These are phyloP conservation scores for Picochlorum sp. DNA, from an alignment of 139 green algal species.

Conservation along the genomic window DNA sequence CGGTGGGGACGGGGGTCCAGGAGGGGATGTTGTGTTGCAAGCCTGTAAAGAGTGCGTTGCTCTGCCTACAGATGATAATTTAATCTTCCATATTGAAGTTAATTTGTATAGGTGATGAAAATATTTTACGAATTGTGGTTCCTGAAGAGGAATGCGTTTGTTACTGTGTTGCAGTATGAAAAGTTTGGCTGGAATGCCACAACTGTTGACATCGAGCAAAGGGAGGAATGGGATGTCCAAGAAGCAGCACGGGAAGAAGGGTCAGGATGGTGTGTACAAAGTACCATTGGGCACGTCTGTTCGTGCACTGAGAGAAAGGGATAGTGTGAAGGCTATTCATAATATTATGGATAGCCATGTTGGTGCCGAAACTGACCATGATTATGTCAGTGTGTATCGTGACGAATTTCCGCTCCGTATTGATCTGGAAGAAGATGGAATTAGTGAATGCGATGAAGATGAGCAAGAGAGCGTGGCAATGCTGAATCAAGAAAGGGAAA, in stretches of 20 bases:
- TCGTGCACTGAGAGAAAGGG: not conserved
- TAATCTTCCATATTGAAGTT: not conserved
- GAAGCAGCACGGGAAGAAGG: constrained; percentile 10
- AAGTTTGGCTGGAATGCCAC: constrained; percentile 20
- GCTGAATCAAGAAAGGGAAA: not conserved
- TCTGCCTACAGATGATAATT: not conserved
- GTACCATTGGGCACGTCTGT: constrained; percentile 22
- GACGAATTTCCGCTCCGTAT: too few species aligned
- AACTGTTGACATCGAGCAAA: constrained; percentile 6
- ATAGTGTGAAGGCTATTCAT: too few species aligned
- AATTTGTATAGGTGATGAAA: not conserved
- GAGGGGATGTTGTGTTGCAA: constrained; percentile 27
- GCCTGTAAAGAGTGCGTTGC: constrained; percentile 18
- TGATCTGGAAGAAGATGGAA: not conserved
- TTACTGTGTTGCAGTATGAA: constrained; percentile 24
- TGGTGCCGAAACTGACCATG: too few species aligned
- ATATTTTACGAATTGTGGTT: too few species aligned
- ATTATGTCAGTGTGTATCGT: too few species aligned
- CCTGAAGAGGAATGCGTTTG: not conserved
- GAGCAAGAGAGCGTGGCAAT: not conserved
- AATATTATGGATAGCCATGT: too few species aligned
- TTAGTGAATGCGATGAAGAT: not conserved
- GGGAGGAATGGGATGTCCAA: constrained; percentile 15
- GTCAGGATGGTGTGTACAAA: constrained; percentile 1
- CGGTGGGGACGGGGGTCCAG: constrained; percentile 33